Percentiles rank a stretch among this genome's conserved stretches.
Conservation (phyloP, 495 filamentous ascomycete species). For the Lichenothelia convexa region DNA sequence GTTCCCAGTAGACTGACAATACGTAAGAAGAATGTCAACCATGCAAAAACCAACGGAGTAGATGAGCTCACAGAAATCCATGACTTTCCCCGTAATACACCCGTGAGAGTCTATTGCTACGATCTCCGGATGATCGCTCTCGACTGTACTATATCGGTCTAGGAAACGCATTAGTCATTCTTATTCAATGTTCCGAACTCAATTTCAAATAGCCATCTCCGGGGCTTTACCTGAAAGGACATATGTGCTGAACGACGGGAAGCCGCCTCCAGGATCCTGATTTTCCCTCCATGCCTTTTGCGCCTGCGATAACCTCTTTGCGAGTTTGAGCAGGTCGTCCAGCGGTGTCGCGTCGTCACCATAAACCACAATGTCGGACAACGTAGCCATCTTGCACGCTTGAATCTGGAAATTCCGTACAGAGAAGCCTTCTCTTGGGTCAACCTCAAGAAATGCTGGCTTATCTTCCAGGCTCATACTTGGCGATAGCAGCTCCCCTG, state of each 20-base stretch:
- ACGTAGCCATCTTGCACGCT: conserved; percentile 66
- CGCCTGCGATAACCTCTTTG: conserved; percentile 51
- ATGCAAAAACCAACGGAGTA: neutral
- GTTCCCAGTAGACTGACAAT: conserved; percentile 55
- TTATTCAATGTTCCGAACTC: conserved; percentile 4
- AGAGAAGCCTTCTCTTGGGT: conserved; percentile 68
- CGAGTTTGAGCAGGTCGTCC: conserved; percentile 43
- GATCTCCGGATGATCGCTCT: conserved; percentile 46
- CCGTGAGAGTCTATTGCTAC: conserved; percentile 61
- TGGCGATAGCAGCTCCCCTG: conserved; percentile 49
- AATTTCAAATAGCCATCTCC: neutral
- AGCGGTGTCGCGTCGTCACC: conserved; percentile 41
- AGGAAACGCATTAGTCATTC: conserved; percentile 14
- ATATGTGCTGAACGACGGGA: conserved; percentile 70
- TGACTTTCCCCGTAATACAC: conserved; percentile 52
- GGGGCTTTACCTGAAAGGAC: conserved; percentile 40
- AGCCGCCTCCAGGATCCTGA: conserved; percentile 30
- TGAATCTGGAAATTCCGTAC: conserved; percentile 96
- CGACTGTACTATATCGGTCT: conserved; percentile 55
- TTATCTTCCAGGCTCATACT: conserved; percentile 16
- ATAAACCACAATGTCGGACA: conserved; percentile 87
- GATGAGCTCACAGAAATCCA: conserved; percentile 58
- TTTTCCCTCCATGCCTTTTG: conserved; percentile 56
- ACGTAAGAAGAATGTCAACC: neutral
- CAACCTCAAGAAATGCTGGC: conserved; percentile 51